Evolutionary conservation across 176 grass and related monocot species (phyloP).

Genomic region (Oryza australiensis): DNA sequence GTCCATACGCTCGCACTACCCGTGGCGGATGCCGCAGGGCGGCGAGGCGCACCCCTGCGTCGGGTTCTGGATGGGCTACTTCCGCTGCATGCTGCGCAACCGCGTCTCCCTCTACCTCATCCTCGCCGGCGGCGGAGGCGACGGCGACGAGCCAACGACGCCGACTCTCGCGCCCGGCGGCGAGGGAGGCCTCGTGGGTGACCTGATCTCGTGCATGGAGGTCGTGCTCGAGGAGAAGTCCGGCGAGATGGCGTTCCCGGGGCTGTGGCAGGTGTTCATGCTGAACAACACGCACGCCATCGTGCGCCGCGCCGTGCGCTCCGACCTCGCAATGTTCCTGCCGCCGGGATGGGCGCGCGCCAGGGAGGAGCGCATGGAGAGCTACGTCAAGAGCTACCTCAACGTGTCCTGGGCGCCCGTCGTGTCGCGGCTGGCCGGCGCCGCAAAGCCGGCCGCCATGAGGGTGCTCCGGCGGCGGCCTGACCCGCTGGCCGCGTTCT

Average conservation of each 20-base stretch:
- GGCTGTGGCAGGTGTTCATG: conserved; percentile 47
- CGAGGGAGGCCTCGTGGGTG: conserved; percentile 16
- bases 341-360: conserved; percentile 12
- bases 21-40: conserved; percentile 46
- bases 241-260: conserved; percentile 24
- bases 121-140: not conserved
- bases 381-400: conserved; percentile 31
- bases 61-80: conserved; percentile 46
- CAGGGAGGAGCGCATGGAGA: conserved; percentile 35
- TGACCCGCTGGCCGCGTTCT: conserved; percentile 9
- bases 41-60: conserved; percentile 56
- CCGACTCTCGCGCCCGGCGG: not conserved
- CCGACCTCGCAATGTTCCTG: conserved; percentile 44
- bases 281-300: conserved; percentile 50
- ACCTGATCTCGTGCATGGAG: conserved; percentile 38
- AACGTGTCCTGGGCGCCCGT: conserved; percentile 18
- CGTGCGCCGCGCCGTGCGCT: conserved; percentile 33
- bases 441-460: not conserved
- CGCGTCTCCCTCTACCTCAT: conserved; percentile 35
- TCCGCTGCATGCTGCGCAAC: conserved; percentile 42
- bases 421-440: conserved; percentile 4
- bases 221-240: conserved; percentile 44
- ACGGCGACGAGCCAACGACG: not conserved
- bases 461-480: not conserved
- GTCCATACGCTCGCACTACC: conserved; percentile 35